Evolutionary conservation across 495 filamentous ascomycete species (phyloP).

Genomic region (Tirmania nivea): DNA sequence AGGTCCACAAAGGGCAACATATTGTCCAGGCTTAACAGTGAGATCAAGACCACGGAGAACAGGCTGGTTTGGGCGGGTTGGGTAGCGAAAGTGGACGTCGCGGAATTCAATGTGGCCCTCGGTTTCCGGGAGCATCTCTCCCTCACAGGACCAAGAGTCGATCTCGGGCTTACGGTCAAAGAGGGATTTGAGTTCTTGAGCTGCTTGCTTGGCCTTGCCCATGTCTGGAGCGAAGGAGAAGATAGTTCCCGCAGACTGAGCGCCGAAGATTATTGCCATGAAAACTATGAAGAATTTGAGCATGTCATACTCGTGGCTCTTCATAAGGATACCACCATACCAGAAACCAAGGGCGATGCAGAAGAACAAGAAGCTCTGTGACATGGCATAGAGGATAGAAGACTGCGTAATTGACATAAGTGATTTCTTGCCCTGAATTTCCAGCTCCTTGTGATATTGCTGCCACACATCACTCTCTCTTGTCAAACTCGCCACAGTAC

Average conservation of each 20-base stretch:
- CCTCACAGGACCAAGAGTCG: constrained; percentile 61
- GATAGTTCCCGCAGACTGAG: constrained; percentile 67
- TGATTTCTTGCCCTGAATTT: constrained; percentile 35
- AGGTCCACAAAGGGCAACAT: constrained; percentile 60
- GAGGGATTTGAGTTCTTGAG: constrained; percentile 49
- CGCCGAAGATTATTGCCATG: constrained; percentile 54
- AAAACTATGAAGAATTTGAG: constrained; percentile 60
- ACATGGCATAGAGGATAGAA: constrained; percentile 52
- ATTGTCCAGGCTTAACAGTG: constrained; percentile 50
- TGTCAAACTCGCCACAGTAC: constrained; percentile 78
- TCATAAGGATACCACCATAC: constrained; percentile 70
- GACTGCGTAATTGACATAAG: constrained; percentile 44
- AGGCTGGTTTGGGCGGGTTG: constrained; percentile 56
- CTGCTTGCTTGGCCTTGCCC: constrained; percentile 70
- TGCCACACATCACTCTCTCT: constrained; percentile 58
- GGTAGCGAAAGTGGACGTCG: constrained; percentile 65
- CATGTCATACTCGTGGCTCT: constrained; percentile 33
- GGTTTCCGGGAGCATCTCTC: constrained; percentile 34
- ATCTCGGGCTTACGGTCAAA: constrained; percentile 60
- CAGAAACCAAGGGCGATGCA: constrained; percentile 80
- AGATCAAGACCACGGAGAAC: constrained; percentile 56
- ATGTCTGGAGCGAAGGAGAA: constrained; percentile 76
- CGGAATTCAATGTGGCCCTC: constrained; percentile 55
- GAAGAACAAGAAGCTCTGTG: constrained; percentile 61
- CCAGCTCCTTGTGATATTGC: constrained; percentile 48